Evolutionary conservation across 768 basidiomycete species (phyloP).

Genomic region (Mycena belliarum): DNA sequence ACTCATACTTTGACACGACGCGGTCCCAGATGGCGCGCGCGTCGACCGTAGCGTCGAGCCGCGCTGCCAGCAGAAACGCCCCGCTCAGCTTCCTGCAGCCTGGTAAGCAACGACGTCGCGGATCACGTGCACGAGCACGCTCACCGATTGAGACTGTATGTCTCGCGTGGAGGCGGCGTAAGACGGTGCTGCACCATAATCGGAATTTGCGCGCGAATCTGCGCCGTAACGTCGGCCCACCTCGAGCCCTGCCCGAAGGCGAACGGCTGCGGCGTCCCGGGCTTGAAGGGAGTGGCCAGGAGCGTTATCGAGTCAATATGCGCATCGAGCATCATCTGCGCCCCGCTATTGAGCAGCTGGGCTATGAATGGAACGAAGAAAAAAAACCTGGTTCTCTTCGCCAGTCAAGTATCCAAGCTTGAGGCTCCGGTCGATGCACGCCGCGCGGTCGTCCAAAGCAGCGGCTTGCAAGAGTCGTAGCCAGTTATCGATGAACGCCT

Average conservation of each 20-base stretch:
- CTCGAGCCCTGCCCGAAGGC: conserved; percentile 67
- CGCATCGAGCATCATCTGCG: conserved; percentile 80
- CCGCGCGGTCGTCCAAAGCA: conserved; percentile 61
- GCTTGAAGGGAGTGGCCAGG: conserved; percentile 83
- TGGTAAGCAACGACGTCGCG: not conserved
- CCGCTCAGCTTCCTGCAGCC: conserved; percentile 75
- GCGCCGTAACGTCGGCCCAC: conserved; percentile 73
- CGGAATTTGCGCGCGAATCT: conserved; percentile 82
- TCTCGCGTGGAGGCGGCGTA: conserved; percentile 92
- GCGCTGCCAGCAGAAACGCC: conserved; percentile 75
- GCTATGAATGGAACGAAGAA: not conserved
- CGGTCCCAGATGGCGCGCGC: conserved; percentile 77
- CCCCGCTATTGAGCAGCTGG: not conserved
- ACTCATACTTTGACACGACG: conserved; percentile 48
- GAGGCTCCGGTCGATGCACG: conserved; percentile 72
- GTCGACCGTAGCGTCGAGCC: conserved; percentile 73
- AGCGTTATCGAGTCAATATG: conserved; percentile 83
- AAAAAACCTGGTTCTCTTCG: conserved; percentile 74
- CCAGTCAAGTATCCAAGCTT: conserved; percentile 90
- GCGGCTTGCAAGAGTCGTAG: conserved; percentile 81
- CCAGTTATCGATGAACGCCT: conserved; percentile 89
- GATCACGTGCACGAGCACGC: conserved; percentile 17
- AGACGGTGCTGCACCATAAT: conserved; percentile 86
- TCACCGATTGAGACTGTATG: conserved; percentile 90
- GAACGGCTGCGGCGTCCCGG: conserved; percentile 66